phyloP scores from a whole-genome alignment of 768 basidiomycete species.

The Boletus rubescentipes region DNA sequence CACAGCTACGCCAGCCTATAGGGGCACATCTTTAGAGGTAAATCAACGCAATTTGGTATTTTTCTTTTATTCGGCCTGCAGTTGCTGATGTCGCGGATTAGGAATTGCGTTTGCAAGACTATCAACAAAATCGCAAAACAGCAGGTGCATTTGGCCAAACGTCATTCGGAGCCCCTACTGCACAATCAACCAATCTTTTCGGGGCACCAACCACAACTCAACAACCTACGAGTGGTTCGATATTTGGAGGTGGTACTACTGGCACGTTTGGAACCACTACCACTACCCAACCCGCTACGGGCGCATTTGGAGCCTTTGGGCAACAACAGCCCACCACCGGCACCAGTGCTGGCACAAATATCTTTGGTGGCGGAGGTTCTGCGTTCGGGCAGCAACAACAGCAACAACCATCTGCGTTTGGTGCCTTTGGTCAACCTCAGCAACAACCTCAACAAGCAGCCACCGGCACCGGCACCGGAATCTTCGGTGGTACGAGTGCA shows the following conservation, averaged over 20 bases:
- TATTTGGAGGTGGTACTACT: slow-evolving; percentile 29
- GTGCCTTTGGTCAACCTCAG: slow-evolving; percentile 49
- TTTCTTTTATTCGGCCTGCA: not conserved
- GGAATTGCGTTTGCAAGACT: slow-evolving; percentile 80
- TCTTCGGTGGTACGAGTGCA: slow-evolving; percentile 34
- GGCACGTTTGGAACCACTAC: slow-evolving; percentile 23
- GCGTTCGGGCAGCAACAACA: slow-evolving; percentile 41
- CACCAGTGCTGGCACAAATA: slow-evolving; percentile 35
- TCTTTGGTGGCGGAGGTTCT: slow-evolving; percentile 42
- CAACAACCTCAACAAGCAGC: slow-evolving; percentile 33
- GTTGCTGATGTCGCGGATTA: slow-evolving; percentile 26
- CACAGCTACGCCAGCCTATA: slow-evolving; percentile 75
- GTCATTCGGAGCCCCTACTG: slow-evolving; percentile 24
- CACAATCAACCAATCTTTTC: slow-evolving; percentile 27
- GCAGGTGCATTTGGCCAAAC: slow-evolving; percentile 61
- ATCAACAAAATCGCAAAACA: slow-evolving; percentile 70
- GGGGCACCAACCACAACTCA: slow-evolving; percentile 28
- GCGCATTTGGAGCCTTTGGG: slow-evolving; percentile 34
- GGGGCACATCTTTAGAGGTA: slow-evolving; percentile 77
- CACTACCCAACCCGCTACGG: slow-evolving; percentile 28
- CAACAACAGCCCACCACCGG: slow-evolving; percentile 38
- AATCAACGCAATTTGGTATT: slow-evolving; percentile 14
- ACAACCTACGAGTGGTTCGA: slow-evolving; percentile 29
- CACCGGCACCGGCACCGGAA: slow-evolving; percentile 28
- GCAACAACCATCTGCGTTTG: slow-evolving; percentile 41